Percentiles rank a stretch among this genome's conserved stretches.
These are phyloP conservation scores for Colletotrichum sp. DNA, from an alignment of 2,329 filamentous ascomycete species.

Conservation along the genomic window DNA sequence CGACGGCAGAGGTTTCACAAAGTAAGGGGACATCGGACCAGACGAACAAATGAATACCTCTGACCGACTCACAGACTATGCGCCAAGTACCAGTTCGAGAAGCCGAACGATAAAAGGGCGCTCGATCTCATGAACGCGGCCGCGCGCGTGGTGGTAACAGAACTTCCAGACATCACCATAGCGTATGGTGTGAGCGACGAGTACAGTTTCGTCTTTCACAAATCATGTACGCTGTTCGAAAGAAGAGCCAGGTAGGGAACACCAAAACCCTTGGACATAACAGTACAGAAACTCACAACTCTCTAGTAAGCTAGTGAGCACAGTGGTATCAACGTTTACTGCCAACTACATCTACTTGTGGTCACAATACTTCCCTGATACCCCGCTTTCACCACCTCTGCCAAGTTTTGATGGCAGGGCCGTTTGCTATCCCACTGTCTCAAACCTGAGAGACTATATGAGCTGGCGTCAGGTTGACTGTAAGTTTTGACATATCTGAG, in stretches of 20 bases:
- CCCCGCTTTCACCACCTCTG: slow-evolving; percentile 72
- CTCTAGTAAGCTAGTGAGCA: slow-evolving; percentile 84
- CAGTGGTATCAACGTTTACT: slow-evolving; percentile 91
- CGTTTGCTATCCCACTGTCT: slow-evolving; percentile 83
- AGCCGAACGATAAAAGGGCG: slow-evolving; percentile 89
- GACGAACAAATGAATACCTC: background rate
- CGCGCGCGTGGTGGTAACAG: slow-evolving; percentile 82
- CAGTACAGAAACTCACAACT: background rate
- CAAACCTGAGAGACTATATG: slow-evolving; percentile 91
- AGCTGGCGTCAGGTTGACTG: slow-evolving; percentile 98
- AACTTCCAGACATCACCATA: slow-evolving; percentile 83
- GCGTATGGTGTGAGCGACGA: slow-evolving; percentile 96
- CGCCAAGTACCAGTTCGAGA: slow-evolving; percentile 81
- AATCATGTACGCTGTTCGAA: slow-evolving; percentile 82
- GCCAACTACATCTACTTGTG: slow-evolving; percentile 87
- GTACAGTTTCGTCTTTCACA: slow-evolving; percentile 92
- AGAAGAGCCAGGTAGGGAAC: slow-evolving; percentile 72
- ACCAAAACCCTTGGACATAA: background rate
- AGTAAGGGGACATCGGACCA: slow-evolving; percentile 57
- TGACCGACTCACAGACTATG: slow-evolving; percentile 67
- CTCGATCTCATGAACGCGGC: slow-evolving; percentile 94
- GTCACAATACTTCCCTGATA: slow-evolving; percentile 76
- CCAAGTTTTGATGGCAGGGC: slow-evolving; percentile 94
- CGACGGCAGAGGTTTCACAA: slow-evolving; percentile 94
- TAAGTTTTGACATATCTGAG: slow-evolving; percentile 49